Base-by-base conservation (phyloP, 1,284 basidiomycete genomes). In the Sphaerobolus stellatus region DNA sequence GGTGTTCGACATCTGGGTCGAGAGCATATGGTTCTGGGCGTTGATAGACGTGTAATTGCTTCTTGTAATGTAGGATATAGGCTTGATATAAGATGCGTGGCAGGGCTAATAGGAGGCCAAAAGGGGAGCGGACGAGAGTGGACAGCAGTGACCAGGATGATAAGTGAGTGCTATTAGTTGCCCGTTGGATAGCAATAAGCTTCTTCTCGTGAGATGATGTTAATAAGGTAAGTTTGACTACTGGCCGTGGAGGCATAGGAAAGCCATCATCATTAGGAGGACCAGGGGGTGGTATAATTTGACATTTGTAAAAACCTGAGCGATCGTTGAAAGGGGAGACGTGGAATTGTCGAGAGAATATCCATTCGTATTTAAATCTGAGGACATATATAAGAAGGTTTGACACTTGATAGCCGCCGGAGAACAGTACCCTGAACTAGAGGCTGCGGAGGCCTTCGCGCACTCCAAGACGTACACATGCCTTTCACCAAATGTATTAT, bases 321-420 rank as follows among this genome's bases (percentile, higher is more conserved):
- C 88, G 77, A 61, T 90, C 84, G 66, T 90, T 91, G 76, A 90
- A 91, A 0, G 89, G 88, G 0, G 87, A 91, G 27, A 91, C 89
- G 62, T 91, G 88, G 66, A 92, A 91, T 54, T 81, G 76, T 22
- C 88, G 81, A 24, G 74, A 75, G 52, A 91, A 83, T 0, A 82
- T 85, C 86, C 88, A 91, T 58, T 84, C 79, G 61, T 88, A 79
- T 49, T 83, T 75, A 61, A 79, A 87, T 2, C 81, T 81, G 53
- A 14, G 13, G 11, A 11, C 18, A 11, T 36, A 11, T 36, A 11
- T 36, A 24, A 24, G 22, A 27, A n/a, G 41, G 20, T n/a, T 13
- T 5, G 14, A 43, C 22, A 18, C n/a, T n/a, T n/a, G 24, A 28
- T 44, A 52, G 28, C 22, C 36, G 18, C 14, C 55, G 27, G 44